Evolutionary conservation across 1,139 yeast species (phyloP), one percentile per base, ranked within the genome.

Genomic region (Zygosaccharomyces pseudobailii): DNA sequence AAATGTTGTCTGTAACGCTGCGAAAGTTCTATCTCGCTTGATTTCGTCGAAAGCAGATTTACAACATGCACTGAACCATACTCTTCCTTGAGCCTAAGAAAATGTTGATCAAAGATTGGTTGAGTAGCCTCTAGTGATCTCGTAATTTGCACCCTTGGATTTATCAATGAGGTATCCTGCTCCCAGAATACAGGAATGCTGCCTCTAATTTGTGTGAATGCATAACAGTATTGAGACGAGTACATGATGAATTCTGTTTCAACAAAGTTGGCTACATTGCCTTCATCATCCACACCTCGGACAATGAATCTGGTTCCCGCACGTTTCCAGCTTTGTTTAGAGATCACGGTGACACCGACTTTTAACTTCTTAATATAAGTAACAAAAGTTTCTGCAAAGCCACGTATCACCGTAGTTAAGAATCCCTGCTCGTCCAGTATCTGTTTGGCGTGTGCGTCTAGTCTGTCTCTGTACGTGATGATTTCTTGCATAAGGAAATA

Each of bases 181-280:
- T 94, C 98, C 98, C 98, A 94, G 63, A 94, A 94, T 1, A 94
- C 76, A 0, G 99, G 98, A 3, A 92, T 92, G 13, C 96, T 86
- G 3, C 99, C 99, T 65, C 99, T 74, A 13, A 92, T 79, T 66
- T 90, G 96, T 1, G 86, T 80, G 64, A 83, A 90, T 2, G 97
- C 81, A 63, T 80, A 88, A 46, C 77, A 73, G 31, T 83, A 74
- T 43, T 78, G 78, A 9, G 72, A 70, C 1, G 79, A 76, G 63
- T 77, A 80, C 56, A 82, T 66, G 31, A 92, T 83, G 40, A 88
- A 77, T 65, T 94, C 99, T 0, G 97, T 87, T 62, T 92, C 98
- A 30, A 92, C 97, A 66, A 87, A 92, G 67, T 92, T 94, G 28
- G 98, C 97, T 13, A 92, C 97, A 63, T 87, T 79, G 5, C 96